These are phyloP conservation scores for Beauveria sp. DNA, from an alignment of 2,329 filamentous ascomycete genomes.

Conservation along the genomic window DNA sequence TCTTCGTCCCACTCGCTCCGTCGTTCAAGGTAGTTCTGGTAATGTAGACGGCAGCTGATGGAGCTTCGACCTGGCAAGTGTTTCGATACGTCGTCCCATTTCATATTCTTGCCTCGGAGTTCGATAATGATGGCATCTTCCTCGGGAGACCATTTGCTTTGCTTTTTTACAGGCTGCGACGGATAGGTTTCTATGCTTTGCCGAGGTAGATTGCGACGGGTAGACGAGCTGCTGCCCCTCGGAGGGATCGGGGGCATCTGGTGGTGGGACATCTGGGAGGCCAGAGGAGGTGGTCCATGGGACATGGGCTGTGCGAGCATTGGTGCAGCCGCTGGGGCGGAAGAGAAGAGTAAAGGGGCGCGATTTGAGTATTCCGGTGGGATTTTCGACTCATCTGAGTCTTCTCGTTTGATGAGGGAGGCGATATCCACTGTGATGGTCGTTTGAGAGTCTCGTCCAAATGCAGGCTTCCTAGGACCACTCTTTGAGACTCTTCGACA, in stretches of 20 bases:
- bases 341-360: conserved; percentile 26
- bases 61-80: conserved; percentile 81
- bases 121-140: conserved; percentile 93
- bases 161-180: conserved; percentile 77
- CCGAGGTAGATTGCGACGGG: conserved; percentile 9
- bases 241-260: background rate
- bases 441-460: conserved; percentile 19
- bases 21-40: conserved; percentile 94
- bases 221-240: background rate
- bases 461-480: conserved; percentile 17
- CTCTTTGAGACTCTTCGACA: background rate
- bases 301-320: conserved; percentile 5
- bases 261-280: conserved; percentile 4
- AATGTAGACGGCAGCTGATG: conserved; percentile 89
- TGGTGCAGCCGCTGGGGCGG: conserved; percentile 15
- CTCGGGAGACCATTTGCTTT: conserved; percentile 93
- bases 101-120: conserved; percentile 84
- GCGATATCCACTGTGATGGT: conserved; percentile 86
- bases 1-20: conserved; percentile 95
- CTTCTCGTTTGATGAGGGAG: conserved; percentile 70
- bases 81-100: conserved; percentile 98
- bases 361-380: background rate
- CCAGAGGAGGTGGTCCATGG: conserved; percentile 10
- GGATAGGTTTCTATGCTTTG: conserved; percentile 44
- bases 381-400: conserved; percentile 59